phyloP scores from a whole-genome alignment of 352 stramenopile species.

The Pythium rishiriense region DNA sequence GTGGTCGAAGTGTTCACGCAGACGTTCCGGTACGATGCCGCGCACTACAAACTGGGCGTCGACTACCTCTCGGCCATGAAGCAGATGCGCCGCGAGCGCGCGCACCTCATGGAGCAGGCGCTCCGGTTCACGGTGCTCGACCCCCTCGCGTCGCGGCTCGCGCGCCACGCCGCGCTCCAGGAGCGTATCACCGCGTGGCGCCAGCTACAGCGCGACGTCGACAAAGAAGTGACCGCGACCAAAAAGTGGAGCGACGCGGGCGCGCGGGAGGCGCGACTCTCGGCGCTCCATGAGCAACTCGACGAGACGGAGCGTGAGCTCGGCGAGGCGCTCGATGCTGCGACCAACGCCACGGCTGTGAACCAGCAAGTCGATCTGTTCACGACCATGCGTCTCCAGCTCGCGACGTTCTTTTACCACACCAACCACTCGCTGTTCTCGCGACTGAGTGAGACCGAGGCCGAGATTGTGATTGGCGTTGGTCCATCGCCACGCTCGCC shows the following conservation, averaged over 20 bases:
- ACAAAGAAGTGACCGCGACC: slow-evolving; percentile 37
- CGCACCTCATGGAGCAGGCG: slow-evolving; percentile 72
- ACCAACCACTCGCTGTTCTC: slow-evolving; percentile 53
- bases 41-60: slow-evolving; percentile 34
- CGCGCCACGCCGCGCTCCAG: slow-evolving; percentile 50
- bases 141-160: slow-evolving; percentile 51
- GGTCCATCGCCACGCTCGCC: slow-evolving; percentile 19
- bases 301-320: slow-evolving; percentile 41
- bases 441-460: slow-evolving; percentile 48
- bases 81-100: slow-evolving; percentile 52
- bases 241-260: slow-evolving; percentile 20
- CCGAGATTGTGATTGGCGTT: slow-evolving; percentile 51
- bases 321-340: slow-evolving; percentile 42
- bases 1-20: slow-evolving; percentile 61
- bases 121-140: slow-evolving; percentile 79
- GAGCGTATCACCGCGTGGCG: slow-evolving; percentile 38
- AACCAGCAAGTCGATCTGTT: slow-evolving; percentile 53
- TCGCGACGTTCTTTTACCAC: slow-evolving; percentile 75
- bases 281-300: slow-evolving; percentile 41
- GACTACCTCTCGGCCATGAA: slow-evolving; percentile 57
- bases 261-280: slow-evolving; percentile 36
- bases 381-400: slow-evolving; percentile 66
- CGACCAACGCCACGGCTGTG: slow-evolving; percentile 33
- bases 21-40: slow-evolving; percentile 42
- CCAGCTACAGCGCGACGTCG: slow-evolving; percentile 29